Evolutionary conservation across 352 stramenopile species (phyloP).

Genomic region (Plasmopara muralis): DNA sequence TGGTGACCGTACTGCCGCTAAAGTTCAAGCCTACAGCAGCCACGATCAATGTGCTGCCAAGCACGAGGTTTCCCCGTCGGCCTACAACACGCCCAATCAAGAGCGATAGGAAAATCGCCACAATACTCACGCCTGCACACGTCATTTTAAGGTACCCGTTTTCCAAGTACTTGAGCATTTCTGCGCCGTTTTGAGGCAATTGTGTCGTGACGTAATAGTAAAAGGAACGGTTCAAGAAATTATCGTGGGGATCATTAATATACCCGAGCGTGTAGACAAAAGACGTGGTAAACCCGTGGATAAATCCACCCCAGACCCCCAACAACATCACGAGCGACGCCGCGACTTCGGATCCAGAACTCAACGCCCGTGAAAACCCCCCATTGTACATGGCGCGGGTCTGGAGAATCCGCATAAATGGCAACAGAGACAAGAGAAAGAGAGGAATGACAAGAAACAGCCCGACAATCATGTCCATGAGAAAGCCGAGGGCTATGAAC

Average conservation of each 20-base stretch:
- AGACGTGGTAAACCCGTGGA: conserved; percentile 67
- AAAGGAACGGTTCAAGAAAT: conserved; percentile 79
- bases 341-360: conserved; percentile 73
- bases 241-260: conserved; percentile 58
- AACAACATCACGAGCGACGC: conserved; percentile 74
- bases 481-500: conserved; percentile 65
- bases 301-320: conserved; percentile 67
- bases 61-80: conserved; percentile 51
- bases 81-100: conserved; percentile 53
- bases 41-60: conserved; percentile 45
- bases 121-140: conserved; percentile 44
- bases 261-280: conserved; percentile 69
- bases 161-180: conserved; percentile 43
- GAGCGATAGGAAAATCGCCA: conserved; percentile 43
- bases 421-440: conserved; percentile 63
- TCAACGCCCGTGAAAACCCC: conserved; percentile 71
- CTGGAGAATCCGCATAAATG: conserved; percentile 84
- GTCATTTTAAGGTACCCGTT: conserved; percentile 52
- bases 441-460: conserved; percentile 73
- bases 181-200: conserved; percentile 27
- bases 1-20: conserved; percentile 38
- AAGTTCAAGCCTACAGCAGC: conserved; percentile 54
- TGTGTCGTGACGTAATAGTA: conserved; percentile 45
- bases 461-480: conserved; percentile 83
- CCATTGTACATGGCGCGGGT: conserved; percentile 86